Evolutionary conservation across 352 stramenopile genomes (phyloP).

Genomic region (Phytophthora capsici): DNA sequence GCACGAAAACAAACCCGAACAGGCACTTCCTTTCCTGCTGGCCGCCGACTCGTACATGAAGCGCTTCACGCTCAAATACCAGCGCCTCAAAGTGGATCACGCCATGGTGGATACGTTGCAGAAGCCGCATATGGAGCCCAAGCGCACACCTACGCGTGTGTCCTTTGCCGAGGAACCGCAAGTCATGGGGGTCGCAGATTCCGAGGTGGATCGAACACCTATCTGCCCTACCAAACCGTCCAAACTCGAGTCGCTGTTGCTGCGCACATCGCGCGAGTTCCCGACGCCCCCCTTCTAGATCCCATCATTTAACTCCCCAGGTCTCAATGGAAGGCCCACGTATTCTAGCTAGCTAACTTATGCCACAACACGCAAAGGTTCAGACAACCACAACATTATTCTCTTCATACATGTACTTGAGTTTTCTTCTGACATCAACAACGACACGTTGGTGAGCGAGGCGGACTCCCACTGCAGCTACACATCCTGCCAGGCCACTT

Average conservation of each 20-base stretch:
- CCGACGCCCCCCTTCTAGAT: slow-evolving; percentile 75
- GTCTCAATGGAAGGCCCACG: slow-evolving; percentile 35
- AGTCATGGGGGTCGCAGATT: slow-evolving; percentile 77
- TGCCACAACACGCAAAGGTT: slow-evolving; percentile 26
- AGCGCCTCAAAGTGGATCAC: slow-evolving; percentile 86
- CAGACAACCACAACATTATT: slow-evolving; percentile 3
- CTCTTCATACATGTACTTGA: not conserved
- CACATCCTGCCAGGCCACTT: slow-evolving; percentile 24
- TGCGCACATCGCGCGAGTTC: slow-evolving; percentile 86
- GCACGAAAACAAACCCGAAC: slow-evolving; percentile 88
- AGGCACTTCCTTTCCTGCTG: slow-evolving; percentile 80
- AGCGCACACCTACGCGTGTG: slow-evolving; percentile 54
- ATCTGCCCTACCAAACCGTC: slow-evolving; percentile 80
- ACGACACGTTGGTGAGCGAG: slow-evolving; percentile 3
- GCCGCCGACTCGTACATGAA: slow-evolving; percentile 90
- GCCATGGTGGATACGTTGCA: slow-evolving; percentile 80
- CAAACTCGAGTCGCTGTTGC: slow-evolving; percentile 83
- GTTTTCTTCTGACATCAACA: slow-evolving; percentile 2
- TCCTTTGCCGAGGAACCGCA: slow-evolving; percentile 68
- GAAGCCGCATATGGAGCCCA: slow-evolving; percentile 25
- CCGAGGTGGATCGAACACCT: slow-evolving; percentile 75
- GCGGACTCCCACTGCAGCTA: slow-evolving; percentile 23
- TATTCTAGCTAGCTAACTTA: slow-evolving; percentile 46
- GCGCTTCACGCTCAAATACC: slow-evolving; percentile 88
- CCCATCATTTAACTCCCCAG: slow-evolving; percentile 22